Evolutionary conservation across 2,329 filamentous ascomycete species (phyloP), one percentile per base, ranked within the genome.

Genomic region (Talaromyces funiculosus): DNA sequence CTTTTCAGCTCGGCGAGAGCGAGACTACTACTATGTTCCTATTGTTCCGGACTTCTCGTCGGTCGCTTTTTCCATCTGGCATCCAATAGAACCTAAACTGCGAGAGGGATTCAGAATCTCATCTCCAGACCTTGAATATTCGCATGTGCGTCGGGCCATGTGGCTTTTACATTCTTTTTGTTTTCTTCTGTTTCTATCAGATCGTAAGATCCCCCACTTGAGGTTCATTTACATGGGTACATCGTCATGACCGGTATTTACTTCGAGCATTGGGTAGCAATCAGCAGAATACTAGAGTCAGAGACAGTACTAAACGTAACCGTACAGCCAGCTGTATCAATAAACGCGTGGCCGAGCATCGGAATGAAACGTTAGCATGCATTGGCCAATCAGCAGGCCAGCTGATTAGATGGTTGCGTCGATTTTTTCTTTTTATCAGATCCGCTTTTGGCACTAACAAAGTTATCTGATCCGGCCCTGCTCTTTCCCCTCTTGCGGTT

Each of bases 381-480:
- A 29, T 35, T 35, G 26, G 40, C 58, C 49, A 56, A 60, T 55
- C 49, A 60, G 38, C 37, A 3, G 26, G 5, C 10, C 2, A 3
- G 1, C 24, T 24, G 58, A 55, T 55, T 29, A 45, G 38, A 54
- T 54, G 57, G 45, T 33, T 59, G 47, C 49, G 24, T 26, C 29
- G 14, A 9, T 47, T 47, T 29, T 47, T n/a, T 43, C 20, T 14
- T 31, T 20, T 51, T 51, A 51, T 51, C 47, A 51, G 47, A 51
- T 51, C 47, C 47, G 47, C 26, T 51, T 33, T 51, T 29, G 29
- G 29, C 26, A 20, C 47, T 51, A 29, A 35, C 47, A 22, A 20
- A 22, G 47, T 60, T 60, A 60, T 60, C 57, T 60, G 57, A 60
- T 60, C 51, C 38, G 51, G 31, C 9, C 16, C 37, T 16, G 14